phyloP scores from a whole-genome alignment of 2,329 filamentous ascomycete genomes.

The Colletotrichum tofieldiae region DNA sequence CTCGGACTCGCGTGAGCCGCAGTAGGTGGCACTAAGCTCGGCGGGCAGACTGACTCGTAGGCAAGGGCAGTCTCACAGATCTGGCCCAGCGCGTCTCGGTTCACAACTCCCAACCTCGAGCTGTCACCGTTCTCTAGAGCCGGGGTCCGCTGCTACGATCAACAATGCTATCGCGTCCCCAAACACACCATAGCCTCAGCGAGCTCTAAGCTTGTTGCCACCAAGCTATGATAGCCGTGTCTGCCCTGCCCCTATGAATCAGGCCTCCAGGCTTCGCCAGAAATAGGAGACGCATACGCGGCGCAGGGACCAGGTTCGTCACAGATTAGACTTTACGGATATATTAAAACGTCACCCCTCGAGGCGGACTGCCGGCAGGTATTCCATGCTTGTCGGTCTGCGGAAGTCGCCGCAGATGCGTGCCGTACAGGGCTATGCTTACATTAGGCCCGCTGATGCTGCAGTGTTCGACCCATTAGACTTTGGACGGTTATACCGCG shows the following conservation, averaged over 20 bases:
- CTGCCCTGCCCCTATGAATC: neutral
- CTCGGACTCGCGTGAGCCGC: neutral
- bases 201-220: neutral
- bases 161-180: neutral
- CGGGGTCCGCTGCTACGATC: neutral
- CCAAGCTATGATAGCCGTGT: neutral
- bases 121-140: neutral
- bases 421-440: neutral
- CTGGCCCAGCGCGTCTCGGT: neutral
- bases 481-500: neutral
- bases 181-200: neutral
- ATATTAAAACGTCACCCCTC: neutral
- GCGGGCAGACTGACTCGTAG: neutral
- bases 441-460: neutral
- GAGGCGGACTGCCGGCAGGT: neutral
- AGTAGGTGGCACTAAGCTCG: neutral
- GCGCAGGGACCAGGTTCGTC: conserved; percentile 5
- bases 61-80: neutral
- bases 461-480: neutral
- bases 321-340: neutral
- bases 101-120: neutral
- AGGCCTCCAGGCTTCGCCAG: neutral
- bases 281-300: no score
- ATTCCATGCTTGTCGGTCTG: neutral
- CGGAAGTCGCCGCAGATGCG: neutral